Base-by-base conservation (phyloP, 495 filamentous ascomycete species). In the Opeltia flavorubescens region DNA sequence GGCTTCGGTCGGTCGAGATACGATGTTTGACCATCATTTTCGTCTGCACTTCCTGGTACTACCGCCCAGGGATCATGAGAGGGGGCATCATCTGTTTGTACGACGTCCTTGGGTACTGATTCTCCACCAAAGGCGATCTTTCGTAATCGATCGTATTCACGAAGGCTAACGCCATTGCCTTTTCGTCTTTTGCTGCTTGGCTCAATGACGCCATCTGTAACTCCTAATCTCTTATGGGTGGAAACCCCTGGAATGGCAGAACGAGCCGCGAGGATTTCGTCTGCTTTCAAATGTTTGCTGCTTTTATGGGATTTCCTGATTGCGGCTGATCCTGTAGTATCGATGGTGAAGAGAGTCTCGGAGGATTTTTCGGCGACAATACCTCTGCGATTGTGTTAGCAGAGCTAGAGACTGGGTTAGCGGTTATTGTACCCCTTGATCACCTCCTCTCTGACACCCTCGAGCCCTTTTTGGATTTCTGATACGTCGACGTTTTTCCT, bases 401-500 rank as follows among this genome's bases (percentile, higher is more conserved):
- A 1, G 36, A 5, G 20, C 3, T 4, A 4, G 35, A 28, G 11
- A 11, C 13, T 24, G 25, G 21, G 48, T 30, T 15, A 20, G 23
- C 21, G 40, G 29, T 15, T 26, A 29, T 50, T 69, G 24, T 74
- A 89, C 89, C 86, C 88, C 71, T 79, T 76, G 50, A 93, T 86
- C 52, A 93, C 78, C 67, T 94, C 86, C 35, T 89, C 84, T 50
- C 88, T 83, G 53, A 87, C 67, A 50, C 81, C 66, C 47, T 93
- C 83, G 36, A 98, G 76, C 36, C 93, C 91, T 51, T 80, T 69
- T 53, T 86, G 74, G 21, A 98, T 72, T 46, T 91, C 81, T 12
- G 84, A 78, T 41, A 96, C 72, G 63, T 98, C 87, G 57, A 96
- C 84, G 68, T 98, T 93, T 63, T 96, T 98, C 54, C 91, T 74